phyloP scores from a whole-genome alignment of 2,329 filamentous ascomycete genomes.

The Geosmithia putterillii region DNA sequence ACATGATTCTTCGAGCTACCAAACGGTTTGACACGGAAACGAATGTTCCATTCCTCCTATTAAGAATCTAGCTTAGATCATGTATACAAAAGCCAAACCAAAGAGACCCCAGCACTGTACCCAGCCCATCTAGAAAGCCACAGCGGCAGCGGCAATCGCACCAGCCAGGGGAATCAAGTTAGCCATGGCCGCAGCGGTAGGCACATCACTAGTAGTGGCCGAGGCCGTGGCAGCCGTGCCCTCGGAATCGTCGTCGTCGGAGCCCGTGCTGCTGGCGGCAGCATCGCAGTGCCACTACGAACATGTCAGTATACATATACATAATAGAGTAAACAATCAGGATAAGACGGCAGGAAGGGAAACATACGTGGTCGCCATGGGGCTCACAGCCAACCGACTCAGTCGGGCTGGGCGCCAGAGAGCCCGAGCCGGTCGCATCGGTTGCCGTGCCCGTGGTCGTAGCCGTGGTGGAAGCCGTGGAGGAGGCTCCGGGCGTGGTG shows the following conservation, averaged over 20 bases:
- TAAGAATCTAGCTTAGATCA: no score
- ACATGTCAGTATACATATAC: no score
- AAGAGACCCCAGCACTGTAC: not conserved
- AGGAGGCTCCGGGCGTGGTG: not conserved
- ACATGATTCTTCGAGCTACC: no score
- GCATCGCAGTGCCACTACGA: conserved; percentile 11
- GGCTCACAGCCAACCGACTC: conserved; percentile 21
- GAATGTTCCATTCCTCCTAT: no score
- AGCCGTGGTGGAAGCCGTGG: not conserved
- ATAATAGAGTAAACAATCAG: not conserved
- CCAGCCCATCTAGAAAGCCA: conserved; percentile 2
- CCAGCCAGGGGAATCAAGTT: conserved; percentile 2
- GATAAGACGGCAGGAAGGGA: not conserved
- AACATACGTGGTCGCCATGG: conserved; percentile 21
- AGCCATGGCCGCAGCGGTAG: not conserved
- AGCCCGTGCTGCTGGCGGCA: conserved; percentile 2
- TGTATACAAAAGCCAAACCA: no score
- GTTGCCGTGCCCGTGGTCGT: conserved; percentile 7
- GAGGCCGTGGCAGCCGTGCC: not conserved
- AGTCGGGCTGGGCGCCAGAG: conserved; percentile 18
- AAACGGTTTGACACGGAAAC: no score
- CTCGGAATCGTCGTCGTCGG: not conserved
- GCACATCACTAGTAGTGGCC: not conserved
- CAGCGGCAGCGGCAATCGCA: conserved; percentile 1
- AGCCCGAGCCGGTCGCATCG: not conserved